Base-by-base conservation (phyloP, 2,329 filamentous ascomycete species). In the Monilinia aucupariae region DNA sequence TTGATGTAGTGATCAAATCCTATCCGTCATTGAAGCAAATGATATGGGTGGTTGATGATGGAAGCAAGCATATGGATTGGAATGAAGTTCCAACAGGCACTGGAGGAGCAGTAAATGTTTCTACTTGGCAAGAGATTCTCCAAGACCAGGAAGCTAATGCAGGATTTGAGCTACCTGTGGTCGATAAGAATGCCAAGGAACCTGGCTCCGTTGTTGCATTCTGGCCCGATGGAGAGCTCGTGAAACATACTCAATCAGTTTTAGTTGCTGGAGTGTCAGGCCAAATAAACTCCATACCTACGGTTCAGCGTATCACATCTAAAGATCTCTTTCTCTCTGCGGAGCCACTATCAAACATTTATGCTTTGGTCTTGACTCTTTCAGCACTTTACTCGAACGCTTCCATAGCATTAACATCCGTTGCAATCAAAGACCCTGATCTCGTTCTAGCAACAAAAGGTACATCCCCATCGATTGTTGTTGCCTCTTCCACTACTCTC, bases 51-150 rank as follows among this genome's bases (percentile, higher is more conserved):
- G 91, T 96, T 6, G 93, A 97, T 71, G 85, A 91, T 72, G 91
- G 91, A 49, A 97, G 87, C 78, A 85, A 86, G 69, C 93, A 97
- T 74, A 89, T 99, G 82, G 92, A 96, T 76, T 99, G 93, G 92
- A 92, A 91, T 70, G 90, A 93, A 73, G 85, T 92, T 2, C 92
- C 92, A 13, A 84, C 88, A 71, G 88, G 89, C 59, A 87, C 88
- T 63, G 88, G 88, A 20, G 84, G 88, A 63, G 86, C 82, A 66
- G 81, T 96, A 65, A 89, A 89, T 62, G 89, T 97, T 20, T 84
- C 87, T n/a, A 94, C 93, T 17, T 99, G 93, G 92, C 90, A 96
- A 71, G 90, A 97, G 64, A 83, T 97, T 60, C 78, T 97, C 32
- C 85, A 88, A 67, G 89, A 94, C 66, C 81, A 82, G 67, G 84